These are phyloP conservation scores for Trichomonas gallinae DNA, from an alignment of 208 protist species.

Conservation along the genomic window DNA sequence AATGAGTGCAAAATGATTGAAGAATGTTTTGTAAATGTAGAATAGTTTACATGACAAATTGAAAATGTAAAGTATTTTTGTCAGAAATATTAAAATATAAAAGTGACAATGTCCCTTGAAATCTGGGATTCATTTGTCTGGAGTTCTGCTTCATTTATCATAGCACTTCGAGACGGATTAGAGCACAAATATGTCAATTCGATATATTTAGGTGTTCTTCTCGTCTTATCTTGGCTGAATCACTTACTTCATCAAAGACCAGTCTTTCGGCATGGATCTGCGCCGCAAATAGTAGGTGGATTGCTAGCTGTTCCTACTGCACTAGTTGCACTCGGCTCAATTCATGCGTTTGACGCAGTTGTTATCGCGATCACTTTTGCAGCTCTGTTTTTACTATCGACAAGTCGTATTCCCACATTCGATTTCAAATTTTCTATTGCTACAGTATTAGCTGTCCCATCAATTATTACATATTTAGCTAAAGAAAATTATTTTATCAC, in stretches of 20 bases:
- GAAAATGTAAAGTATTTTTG: too few relatives aligned
- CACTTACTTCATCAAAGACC: background rate
- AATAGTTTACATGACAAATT: too few relatives aligned
- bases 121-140: background rate
- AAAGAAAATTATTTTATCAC: background rate
- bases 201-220: background rate
- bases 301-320: background rate
- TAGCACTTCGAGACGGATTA: background rate
- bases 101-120: background rate
- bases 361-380: background rate
- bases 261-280: background rate
- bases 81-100: too few relatives aligned
- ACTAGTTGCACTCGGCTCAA: background rate
- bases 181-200: background rate
- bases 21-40: too few relatives aligned
- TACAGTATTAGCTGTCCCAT: background rate
- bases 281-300: background rate
- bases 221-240: background rate
- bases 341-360: background rate
- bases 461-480: background rate
- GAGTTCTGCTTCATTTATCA: background rate
- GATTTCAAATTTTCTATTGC: background rate
- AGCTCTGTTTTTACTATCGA: background rate
- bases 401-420: background rate
- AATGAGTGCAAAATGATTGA: too few relatives aligned